Percentiles rank a stretch among this genome's conserved stretches.
Evolutionary conservation across 192 early-diverging fungal species (phyloP).

Genomic region (Coemansia sp.): DNA sequence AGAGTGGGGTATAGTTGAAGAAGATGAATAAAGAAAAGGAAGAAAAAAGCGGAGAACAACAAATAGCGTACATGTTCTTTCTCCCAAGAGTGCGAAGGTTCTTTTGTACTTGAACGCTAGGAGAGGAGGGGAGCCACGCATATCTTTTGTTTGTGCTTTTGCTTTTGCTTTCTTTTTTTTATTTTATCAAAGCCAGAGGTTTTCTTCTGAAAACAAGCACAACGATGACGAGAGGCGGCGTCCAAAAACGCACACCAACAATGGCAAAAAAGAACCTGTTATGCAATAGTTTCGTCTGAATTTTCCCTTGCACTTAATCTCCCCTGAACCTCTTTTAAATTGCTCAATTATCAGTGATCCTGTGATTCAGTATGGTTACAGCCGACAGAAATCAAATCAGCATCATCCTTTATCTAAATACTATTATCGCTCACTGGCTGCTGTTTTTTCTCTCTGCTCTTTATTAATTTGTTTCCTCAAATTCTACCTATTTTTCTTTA

Average conservation of each 20-base stretch:
- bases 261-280: no score
- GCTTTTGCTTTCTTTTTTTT: not conserved
- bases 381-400: no score
- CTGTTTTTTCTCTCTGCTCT: no score
- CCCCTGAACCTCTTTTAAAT: slow-evolving; percentile 1
- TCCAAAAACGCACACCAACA: no score
- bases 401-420: no score
- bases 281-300: no score
- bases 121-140: not conserved
- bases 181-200: not conserved
- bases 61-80: not conserved
- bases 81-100: no score
- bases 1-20: not conserved
- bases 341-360: not conserved
- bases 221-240: slow-evolving; percentile 2
- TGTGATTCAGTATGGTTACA: not conserved
- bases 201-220: not conserved
- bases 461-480: not conserved
- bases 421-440: not conserved
- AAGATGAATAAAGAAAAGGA: not conserved
- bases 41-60: not conserved
- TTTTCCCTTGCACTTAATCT: not conserved
- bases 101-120: no score
- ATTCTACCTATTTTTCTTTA: not conserved
- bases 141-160: not conserved